Conservation (phyloP, 75 land plant species). For the Gnetum montanum region DNA sequence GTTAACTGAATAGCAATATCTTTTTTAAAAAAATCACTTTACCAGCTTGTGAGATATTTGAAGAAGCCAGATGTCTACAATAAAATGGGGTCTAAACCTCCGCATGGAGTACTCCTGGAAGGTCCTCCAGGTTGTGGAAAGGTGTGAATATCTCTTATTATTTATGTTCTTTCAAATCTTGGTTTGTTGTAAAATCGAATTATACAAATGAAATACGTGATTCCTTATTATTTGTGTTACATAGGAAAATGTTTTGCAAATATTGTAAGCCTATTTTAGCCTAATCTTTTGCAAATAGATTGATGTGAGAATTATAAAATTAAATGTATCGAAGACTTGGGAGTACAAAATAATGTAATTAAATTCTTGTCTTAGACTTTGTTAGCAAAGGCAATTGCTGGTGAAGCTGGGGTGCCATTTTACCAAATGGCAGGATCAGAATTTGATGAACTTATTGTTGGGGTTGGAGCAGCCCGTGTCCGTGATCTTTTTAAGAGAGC, state of each 20-base stretch:
- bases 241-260: too few relatives aligned
- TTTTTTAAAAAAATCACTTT: too few relatives aligned
- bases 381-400: slow-evolving; percentile 94
- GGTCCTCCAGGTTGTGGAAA: slow-evolving; percentile 99
- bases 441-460: slow-evolving; percentile 91
- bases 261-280: too few relatives aligned
- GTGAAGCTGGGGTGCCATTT: slow-evolving; percentile 97
- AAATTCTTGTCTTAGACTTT: slow-evolving; percentile 43
- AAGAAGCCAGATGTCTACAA: slow-evolving; percentile 88
- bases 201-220: too few relatives aligned
- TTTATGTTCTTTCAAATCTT: not conserved
- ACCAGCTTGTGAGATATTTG: slow-evolving; percentile 77
- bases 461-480: slow-evolving; percentile 96
- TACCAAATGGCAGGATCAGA: slow-evolving; percentile 99
- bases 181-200: too few relatives aligned
- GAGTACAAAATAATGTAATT: not conserved
- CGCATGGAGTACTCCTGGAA: slow-evolving; percentile 88
- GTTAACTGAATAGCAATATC: too few relatives aligned
- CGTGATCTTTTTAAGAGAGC: slow-evolving; percentile 94
- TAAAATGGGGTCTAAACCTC: slow-evolving; percentile 83
- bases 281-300: not conserved
- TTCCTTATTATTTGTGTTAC: too few relatives aligned
- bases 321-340: too few relatives aligned
- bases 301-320: not conserved
- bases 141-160: slow-evolving; percentile 27